Conservation (phyloP, 371 early-diverging fungal genomes). For the Sporodiniella umbellata region DNA sequence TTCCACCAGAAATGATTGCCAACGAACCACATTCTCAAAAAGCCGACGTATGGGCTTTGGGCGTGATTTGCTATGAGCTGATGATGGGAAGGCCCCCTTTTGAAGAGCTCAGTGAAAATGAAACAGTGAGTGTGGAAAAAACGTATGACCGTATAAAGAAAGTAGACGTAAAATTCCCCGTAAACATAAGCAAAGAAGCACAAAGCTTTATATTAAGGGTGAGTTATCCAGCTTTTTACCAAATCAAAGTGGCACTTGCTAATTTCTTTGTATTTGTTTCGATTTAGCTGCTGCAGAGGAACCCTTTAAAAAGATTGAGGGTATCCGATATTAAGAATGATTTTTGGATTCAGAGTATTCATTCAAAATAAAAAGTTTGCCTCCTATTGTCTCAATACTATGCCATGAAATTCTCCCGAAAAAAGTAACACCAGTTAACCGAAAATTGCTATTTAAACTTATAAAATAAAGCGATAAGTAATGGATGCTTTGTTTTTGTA, state of each 20-base stretch:
- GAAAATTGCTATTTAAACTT: too few species aligned
- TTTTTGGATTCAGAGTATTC: background rate
- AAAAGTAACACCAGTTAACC: too few species aligned
- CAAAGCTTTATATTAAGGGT: conserved; percentile 80
- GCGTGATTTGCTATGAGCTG: conserved; percentile 94
- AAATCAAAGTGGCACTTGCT: too few species aligned
- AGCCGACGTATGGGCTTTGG: conserved; percentile 97
- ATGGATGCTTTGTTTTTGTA: too few species aligned
- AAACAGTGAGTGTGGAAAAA: background rate
- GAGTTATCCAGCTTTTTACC: conserved; percentile 2
- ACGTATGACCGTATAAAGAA: conserved; percentile 81
- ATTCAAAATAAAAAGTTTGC: too few species aligned
- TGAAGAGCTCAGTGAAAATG: conserved; percentile 60
- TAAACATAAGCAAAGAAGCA: conserved; percentile 72
- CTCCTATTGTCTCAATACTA: too few species aligned
- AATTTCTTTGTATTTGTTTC: background rate
- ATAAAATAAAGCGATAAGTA: too few species aligned
- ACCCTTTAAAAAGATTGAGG: conserved; percentile 1
- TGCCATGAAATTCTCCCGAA: too few species aligned
- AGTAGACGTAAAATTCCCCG: conserved; percentile 80
- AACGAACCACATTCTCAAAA: conserved; percentile 73
- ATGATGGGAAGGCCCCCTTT: conserved; percentile 94
- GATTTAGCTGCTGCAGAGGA: conserved; percentile 4
- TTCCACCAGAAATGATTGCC: conserved; percentile 92
- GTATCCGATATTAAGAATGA: background rate